phyloP scores from a whole-genome alignment of 768 basidiomycete genomes.

The Cytidiella melzeri region DNA sequence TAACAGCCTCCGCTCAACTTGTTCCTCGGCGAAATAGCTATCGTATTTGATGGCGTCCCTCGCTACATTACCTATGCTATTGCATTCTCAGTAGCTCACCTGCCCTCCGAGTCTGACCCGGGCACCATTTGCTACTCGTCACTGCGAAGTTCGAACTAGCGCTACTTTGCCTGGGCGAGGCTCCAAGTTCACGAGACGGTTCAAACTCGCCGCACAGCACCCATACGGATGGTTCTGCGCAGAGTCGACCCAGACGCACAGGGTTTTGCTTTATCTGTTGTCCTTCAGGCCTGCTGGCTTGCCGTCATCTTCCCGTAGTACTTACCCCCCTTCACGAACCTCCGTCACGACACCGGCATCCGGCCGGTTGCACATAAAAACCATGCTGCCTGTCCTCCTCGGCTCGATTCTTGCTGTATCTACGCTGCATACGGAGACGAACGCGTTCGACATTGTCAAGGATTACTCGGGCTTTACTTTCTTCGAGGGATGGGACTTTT shows the following conservation, averaged over 20 bases:
- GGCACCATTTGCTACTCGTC: no score
- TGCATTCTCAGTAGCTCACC: no score
- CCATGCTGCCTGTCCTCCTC: neutral
- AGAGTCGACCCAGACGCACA: neutral
- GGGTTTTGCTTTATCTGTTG: neutral
- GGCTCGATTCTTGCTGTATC: neutral
- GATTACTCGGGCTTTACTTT: slow-evolving; percentile 35
- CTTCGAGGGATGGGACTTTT: slow-evolving; percentile 41
- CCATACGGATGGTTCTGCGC: neutral
- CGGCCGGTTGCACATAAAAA: no score
- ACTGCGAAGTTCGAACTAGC: no score
- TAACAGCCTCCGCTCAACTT: no score
- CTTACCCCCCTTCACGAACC: neutral
- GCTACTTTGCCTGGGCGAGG: no score
- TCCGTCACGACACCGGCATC: neutral
- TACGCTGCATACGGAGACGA: neutral
- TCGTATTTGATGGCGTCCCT: no score
- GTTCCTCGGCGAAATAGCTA: no score
- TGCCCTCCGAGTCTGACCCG: no score
- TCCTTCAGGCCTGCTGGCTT: no score
- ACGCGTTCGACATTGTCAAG: slow-evolving; percentile 30
- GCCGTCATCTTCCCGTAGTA: no score
- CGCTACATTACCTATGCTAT: no score
- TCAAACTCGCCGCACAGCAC: neutral
- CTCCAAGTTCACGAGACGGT: neutral